Base-by-base conservation (phyloP, 306 rosid genomes). In the Vigna trinervia region DNA sequence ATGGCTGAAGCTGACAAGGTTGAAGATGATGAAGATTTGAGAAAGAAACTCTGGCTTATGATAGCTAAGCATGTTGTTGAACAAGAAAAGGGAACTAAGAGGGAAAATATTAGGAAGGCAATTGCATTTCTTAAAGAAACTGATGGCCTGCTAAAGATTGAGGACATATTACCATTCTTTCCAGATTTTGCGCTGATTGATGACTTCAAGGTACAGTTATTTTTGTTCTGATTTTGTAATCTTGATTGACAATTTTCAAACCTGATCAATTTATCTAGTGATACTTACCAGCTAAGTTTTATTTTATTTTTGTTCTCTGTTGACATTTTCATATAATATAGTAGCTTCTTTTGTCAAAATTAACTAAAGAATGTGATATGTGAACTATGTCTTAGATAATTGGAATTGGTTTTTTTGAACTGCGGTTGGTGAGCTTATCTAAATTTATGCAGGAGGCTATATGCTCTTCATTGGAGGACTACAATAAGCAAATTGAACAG, bases 1-100 rank as follows among this genome's bases (percentile, higher is more conserved):
- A 95, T 95, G 99, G 99, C 99, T 60, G 99, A 92, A 86, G 99
- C 99, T 80, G 99, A 95, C 79, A 92, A 90, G 79, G 99, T 95
- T 73, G 99, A 95, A 84, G 99, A 95, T 48, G 98, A 92, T 79
- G 97, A 90, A 85, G 99, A 92, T 85, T 85, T 95, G 80, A 90
- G 99, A 89, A 95, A 95, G 88, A 95, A 95, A 89, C 99, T 95
- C 19, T 95, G 96, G 97, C 97, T 92, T 62, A 92, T 92, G 99
- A 90, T 95, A 69, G 99, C 99, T 66, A 92, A 92, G 85, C 97
- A 92, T 84, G 99, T 95, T 48, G 87, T 95, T 82, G 89, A 89
- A 82, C 97, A 90, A 80, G 99, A 95, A 86, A 92, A 88, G 83
- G 99, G 99, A 82, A 84, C 97, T 51, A 95, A 95, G 85, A 88